Percentiles rank a stretch among this genome's conserved stretches.
These are phyloP conservation scores for Colletotrichum eremochloae DNA, from an alignment of 2,329 filamentous ascomycete species.

Conservation along the genomic window DNA sequence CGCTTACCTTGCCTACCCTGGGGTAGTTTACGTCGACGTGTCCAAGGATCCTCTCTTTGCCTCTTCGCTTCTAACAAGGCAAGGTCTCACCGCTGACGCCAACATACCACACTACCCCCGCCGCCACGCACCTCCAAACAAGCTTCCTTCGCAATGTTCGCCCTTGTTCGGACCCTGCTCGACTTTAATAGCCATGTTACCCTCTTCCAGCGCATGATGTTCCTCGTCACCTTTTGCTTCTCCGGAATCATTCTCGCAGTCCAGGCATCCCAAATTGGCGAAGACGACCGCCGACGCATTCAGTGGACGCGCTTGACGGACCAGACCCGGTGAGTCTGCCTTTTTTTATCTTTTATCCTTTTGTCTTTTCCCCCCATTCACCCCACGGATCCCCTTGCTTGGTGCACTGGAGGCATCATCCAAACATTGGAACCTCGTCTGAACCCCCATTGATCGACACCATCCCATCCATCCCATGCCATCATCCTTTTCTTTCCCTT, in stretches of 20 bases:
- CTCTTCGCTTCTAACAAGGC: neutral
- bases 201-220: slow-evolving; percentile 43
- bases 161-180: slow-evolving; percentile 31
- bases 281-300: slow-evolving; percentile 35
- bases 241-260: slow-evolving; percentile 44
- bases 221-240: slow-evolving; percentile 43
- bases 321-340: slow-evolving; percentile 38
- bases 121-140: neutral
- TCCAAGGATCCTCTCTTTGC: neutral
- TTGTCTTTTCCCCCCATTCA: neutral
- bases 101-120: neutral
- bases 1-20: too few relatives aligned
- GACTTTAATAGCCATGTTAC: slow-evolving; percentile 39
- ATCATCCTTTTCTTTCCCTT: neutral
- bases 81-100: slow-evolving; percentile 15
- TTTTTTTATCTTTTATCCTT: neutral
- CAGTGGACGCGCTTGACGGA: slow-evolving; percentile 43
- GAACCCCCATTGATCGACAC: slow-evolving; percentile 13
- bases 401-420: neutral
- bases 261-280: slow-evolving; percentile 43
- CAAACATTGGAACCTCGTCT: slow-evolving; percentile 29
- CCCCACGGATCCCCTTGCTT: neutral
- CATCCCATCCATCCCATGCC: neutral
- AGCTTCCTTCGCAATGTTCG: slow-evolving; percentile 18
- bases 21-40: neutral